Percentiles rank a stretch among this genome's conserved stretches.
Conservation (phyloP, 2,329 filamentous ascomycete species). For the Alternaria burnsii region DNA sequence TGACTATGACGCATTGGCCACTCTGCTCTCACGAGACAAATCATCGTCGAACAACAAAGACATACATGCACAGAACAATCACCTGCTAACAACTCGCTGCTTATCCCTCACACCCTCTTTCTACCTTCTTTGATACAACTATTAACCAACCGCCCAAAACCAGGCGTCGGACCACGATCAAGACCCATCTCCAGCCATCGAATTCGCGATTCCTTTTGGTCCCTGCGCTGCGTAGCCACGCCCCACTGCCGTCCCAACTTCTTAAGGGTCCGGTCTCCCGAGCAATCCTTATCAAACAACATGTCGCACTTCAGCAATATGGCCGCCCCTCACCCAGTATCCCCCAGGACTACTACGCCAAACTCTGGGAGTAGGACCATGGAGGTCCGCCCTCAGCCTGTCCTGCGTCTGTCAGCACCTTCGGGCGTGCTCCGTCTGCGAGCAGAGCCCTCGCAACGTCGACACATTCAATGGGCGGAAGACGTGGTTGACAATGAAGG, state of each 20-base stretch:
- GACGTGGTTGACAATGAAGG: conserved; percentile 96
- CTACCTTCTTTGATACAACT: conserved; percentile 16
- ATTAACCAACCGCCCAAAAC: conserved; percentile 9
- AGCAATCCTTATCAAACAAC: conserved; percentile 76
- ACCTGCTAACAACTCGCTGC: conserved; percentile 28
- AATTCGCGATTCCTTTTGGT: conserved; percentile 21
- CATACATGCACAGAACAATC: conserved; percentile 41
- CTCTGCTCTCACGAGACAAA: conserved; percentile 31
- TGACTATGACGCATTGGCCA: conserved; percentile 37
- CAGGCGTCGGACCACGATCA: conserved; percentile 11
- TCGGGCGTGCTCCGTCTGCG: conserved; percentile 53
- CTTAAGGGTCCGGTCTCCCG: conserved; percentile 68
- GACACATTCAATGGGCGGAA: conserved; percentile 89
- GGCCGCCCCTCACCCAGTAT: conserved; percentile 27
- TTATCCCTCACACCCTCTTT: conserved; percentile 24
- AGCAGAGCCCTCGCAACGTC: conserved; percentile 54
- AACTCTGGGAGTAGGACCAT: conserved; percentile 35
- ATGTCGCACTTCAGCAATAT: conserved; percentile 60
- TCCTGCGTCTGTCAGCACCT: conserved; percentile 45
- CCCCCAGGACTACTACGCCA: conserved; percentile 33
- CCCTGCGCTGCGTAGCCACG: conserved; percentile 25
- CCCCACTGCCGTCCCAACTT: conserved; percentile 19
- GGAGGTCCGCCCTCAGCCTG: conserved; percentile 39
- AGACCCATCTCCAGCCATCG: conserved; percentile 14
- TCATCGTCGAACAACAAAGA: conserved; percentile 49